Base-by-base conservation (phyloP, 331 rosid species). In the Malus hybrid region DNA sequence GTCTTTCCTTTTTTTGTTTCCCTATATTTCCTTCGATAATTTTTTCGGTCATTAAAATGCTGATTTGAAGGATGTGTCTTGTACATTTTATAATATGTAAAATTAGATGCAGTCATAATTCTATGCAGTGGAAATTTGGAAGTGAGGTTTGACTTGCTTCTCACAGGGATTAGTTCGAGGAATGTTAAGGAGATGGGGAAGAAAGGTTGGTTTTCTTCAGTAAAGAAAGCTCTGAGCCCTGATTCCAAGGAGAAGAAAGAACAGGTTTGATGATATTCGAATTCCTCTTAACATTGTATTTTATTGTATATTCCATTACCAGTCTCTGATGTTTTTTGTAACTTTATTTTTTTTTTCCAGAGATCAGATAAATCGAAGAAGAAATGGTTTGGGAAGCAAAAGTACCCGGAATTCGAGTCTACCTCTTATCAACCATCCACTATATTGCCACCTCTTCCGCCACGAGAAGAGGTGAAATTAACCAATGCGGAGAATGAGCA, bases 361-460 rank as follows among this genome's bases (percentile, higher is more conserved):
- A 86, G 74, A 81, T 86, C 96, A 59, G 82, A 81, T 73, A 84
- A 86, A 71, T 90, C 96, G 34, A 94, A 92, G 83, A 90, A 92
- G 96, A 92, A 94, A 92, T 94, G 99, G 99, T 87, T 88, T 76
- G 97, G 99, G 83, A 94, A 92, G 87, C 86, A 88, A 69, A 90
- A 92, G 62, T 85, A 84, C 72, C 78, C 75, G 71, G 62, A 74
- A 80, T 74, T 85, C 9, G 89, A 81, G 10, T 75, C 95, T 28
- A 24, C 83, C 18, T 60, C 71, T 67, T 67, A 66, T 7, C 92
- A 69, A 82, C 72, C 84, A 24, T 85, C 78, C 63, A 60, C 76
- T 42, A 42, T 42, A 24, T 67, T 83, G 62, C 90, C 86, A 24
- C 84, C 90, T 24, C 86, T 71, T 85, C 91, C 91, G 73, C 89